Conservation (phyloP, 768 basidiomycete genomes). For the Russula compacta region DNA sequence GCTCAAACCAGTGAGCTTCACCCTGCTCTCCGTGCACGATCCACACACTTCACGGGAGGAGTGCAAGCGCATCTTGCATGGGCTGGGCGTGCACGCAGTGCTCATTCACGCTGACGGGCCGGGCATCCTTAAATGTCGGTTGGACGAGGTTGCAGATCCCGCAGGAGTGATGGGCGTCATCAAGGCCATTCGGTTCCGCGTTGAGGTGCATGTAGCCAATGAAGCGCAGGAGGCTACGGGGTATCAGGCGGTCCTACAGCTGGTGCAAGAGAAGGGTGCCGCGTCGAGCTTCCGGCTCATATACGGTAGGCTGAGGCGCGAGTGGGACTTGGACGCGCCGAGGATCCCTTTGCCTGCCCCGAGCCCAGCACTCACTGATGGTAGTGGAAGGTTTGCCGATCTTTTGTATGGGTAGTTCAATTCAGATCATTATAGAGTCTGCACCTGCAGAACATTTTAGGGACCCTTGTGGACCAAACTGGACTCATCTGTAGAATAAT, state of each 20-base stretch:
- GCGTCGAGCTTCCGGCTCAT: constrained; percentile 71
- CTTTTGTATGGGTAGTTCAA: constrained; percentile 26
- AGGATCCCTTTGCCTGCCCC: constrained; percentile 19
- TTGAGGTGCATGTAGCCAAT: constrained; percentile 51
- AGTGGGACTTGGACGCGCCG: constrained; percentile 59
- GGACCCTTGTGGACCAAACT: background rate
- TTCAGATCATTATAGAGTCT: background rate
- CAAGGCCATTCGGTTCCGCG: constrained; percentile 75
- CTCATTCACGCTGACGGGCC: constrained; percentile 55
- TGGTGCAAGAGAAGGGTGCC: constrained; percentile 84
- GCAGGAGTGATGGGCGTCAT: constrained; percentile 42
- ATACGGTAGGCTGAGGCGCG: constrained; percentile 51
- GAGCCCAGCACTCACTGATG: constrained; percentile 26
- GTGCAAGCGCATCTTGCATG: constrained; percentile 63
- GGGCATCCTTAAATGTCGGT: constrained; percentile 66
- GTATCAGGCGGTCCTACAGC: constrained; percentile 48
- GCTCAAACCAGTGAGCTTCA: constrained; percentile 59
- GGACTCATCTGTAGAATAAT: constrained; percentile 21
- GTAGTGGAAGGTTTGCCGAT: constrained; percentile 28
- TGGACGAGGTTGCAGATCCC: constrained; percentile 56
- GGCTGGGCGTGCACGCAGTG: constrained; percentile 59
- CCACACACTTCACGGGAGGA: constrained; percentile 60
- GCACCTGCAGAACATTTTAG: constrained; percentile 7
- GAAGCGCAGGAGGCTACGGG: constrained; percentile 35
- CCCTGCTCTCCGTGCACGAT: constrained; percentile 50